Conservation (phyloP, 768 basidiomycete species). For the Suillus alpinus region DNA sequence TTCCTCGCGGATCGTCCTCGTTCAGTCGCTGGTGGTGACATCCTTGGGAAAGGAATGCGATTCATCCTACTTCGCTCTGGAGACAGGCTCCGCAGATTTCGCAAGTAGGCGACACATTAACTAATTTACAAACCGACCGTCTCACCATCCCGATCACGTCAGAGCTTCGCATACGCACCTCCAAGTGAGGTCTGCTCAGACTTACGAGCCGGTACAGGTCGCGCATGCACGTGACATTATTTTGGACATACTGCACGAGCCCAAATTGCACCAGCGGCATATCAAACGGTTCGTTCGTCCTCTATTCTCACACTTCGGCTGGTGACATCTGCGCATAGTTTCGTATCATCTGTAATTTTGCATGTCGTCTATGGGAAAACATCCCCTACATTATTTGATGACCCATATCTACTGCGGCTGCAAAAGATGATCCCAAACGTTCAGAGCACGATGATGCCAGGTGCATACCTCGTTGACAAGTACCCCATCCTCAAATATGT, state of each 20-base stretch:
- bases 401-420: conserved; percentile 25
- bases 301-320: conserved; percentile 9
- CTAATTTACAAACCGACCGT: conserved; percentile 1
- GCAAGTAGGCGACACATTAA: conserved; percentile 35
- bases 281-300: conserved; percentile 39
- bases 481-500: conserved; percentile 41
- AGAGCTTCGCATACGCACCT: conserved; percentile 55
- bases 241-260: conserved; percentile 21
- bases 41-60: conserved; percentile 57
- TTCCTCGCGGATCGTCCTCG: conserved; percentile 48
- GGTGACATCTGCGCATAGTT: conserved; percentile 12
- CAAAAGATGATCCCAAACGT: conserved; percentile 29
- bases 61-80: conserved; percentile 50
- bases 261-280: conserved; percentile 22
- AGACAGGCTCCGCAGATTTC: conserved; percentile 56
- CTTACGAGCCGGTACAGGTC: conserved; percentile 47
- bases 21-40: conserved; percentile 54
- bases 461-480: conserved; percentile 33
- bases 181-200: conserved; percentile 44
- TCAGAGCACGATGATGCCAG: conserved; percentile 28
- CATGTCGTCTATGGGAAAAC: conserved; percentile 29
- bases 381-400: conserved; percentile 11
- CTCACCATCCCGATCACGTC: neutral
- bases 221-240: conserved; percentile 27
- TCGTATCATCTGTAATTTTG: conserved; percentile 24